Base-by-base conservation (phyloP, 2,329 filamentous ascomycete genomes). In the Cadophora gregata region DNA sequence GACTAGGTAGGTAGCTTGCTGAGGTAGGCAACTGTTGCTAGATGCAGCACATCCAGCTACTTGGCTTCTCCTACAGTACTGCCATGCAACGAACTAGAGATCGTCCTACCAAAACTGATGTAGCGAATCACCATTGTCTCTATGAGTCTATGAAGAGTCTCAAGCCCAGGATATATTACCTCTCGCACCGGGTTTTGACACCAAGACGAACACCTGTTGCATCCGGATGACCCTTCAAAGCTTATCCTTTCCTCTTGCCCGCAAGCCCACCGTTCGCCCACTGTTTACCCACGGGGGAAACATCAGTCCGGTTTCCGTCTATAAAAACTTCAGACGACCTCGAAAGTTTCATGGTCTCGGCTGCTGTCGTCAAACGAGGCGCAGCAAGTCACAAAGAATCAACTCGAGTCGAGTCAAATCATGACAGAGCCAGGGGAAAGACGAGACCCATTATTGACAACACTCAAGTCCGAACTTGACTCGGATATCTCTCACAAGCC, bases 331-430 rank as follows among this genome's bases (percentile, higher is more conserved):
- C 55, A 58, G 31, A 58, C 55, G 55, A 58, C 25, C 33, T 21
- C 33, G 42, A 38, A 58, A 58, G 55, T 33, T 58, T 58, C 55
- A 33, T 36, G 33, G 33, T 58, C 55, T 38, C 42, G 33, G 33
- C n/a, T 8, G 31, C 31, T 31, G 19, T 25, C 55, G 29, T 64
- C 58, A 60, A 60, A 60, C 58, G 58, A 60, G 58, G 58, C 38
- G 45, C 38, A 47, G 58, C 25, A 38, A 42, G 29, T 56, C 31
- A 42, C 50, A 45, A 19, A 42, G 31, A 16, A n/a, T 48, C 25
- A 21, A 14, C 36, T 55, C 24, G 33, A 45, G 36, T 62, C 29
- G 45, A 42, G 48, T 53, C 42, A 47, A 47, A 53, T 53, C 50
- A 53, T 51, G 14, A 16, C 48, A 29, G 24, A 55, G 53, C 42